Evolutionary conservation across 1,139 yeast species (phyloP).

Genomic region (Geotrichum aggregatum): DNA sequence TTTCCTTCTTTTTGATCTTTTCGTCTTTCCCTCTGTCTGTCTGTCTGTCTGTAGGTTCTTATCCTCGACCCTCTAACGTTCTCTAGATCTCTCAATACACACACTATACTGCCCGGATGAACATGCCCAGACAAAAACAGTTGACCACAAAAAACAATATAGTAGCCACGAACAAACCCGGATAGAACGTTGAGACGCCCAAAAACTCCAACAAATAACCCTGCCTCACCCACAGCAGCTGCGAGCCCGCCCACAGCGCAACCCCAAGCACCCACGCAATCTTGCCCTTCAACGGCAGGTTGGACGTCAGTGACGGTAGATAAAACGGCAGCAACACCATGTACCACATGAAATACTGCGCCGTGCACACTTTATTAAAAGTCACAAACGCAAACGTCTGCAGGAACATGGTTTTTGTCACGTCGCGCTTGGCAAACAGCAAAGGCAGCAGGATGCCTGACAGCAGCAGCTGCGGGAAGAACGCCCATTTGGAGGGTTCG

Average conservation of each 20-base stretch:
- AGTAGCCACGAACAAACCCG: conserved; percentile 57
- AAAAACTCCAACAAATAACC: conserved; percentile 81
- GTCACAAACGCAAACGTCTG: conserved; percentile 90
- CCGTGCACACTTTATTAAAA: conserved; percentile 90
- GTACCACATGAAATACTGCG: conserved; percentile 88
- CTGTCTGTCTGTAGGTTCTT: too few relatives aligned
- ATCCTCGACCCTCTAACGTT: neutral
- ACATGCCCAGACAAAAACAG: conserved; percentile 56
- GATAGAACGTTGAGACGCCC: conserved; percentile 63
- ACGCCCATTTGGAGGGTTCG: conserved; percentile 50
- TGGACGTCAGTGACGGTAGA: conserved; percentile 43
- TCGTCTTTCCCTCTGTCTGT: too few relatives aligned
- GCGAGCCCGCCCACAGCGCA: conserved; percentile 63
- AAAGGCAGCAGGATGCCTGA: conserved; percentile 61
- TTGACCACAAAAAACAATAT: conserved; percentile 66
- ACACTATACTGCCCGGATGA: conserved; percentile 47
- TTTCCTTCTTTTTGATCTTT: too few relatives aligned
- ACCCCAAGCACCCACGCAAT: conserved; percentile 36
- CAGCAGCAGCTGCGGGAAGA: conserved; percentile 72
- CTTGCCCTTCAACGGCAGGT: conserved; percentile 1
- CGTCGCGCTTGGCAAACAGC: conserved; percentile 48
- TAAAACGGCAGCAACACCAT: conserved; percentile 76
- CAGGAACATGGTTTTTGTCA: conserved; percentile 67
- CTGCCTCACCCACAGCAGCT: conserved; percentile 70
- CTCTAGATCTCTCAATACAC: too few relatives aligned